Conservation (phyloP, 495 filamentous ascomycete species). For the Hyaloscypha variabilis region DNA sequence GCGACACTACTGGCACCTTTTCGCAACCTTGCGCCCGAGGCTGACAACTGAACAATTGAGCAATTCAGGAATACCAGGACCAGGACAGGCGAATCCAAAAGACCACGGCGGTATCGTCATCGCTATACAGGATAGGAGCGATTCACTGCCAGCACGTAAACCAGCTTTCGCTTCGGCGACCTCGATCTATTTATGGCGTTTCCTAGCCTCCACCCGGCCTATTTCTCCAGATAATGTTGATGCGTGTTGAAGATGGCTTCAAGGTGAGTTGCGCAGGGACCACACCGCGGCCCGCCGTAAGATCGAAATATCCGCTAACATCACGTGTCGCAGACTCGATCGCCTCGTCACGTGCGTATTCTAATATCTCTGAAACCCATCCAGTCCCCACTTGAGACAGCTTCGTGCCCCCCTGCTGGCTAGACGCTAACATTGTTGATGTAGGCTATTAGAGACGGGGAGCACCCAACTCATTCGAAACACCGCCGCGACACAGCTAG, state of each 20-base stretch:
- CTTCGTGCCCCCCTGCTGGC: not conserved
- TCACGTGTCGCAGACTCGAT: constrained; percentile 65
- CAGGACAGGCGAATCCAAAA: not conserved
- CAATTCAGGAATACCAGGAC: too few species aligned
- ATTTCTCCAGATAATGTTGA: constrained; percentile 27
- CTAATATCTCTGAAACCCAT: constrained; percentile 14
- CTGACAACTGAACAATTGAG: not conserved
- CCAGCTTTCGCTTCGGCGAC: constrained; percentile 11
- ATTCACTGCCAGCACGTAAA: not conserved
- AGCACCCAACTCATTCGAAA: constrained; percentile 93
- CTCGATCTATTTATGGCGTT: constrained; percentile 21
- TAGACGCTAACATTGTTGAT: constrained; percentile 13
- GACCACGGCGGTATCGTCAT: not conserved
- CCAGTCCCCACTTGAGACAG: constrained; percentile 17
- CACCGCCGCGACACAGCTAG: constrained; percentile 93
- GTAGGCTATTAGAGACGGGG: constrained; percentile 90
- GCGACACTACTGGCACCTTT: not conserved
- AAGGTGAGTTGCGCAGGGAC: constrained; percentile 40
- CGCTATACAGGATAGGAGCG: not conserved
- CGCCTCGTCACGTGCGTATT: constrained; percentile 87
- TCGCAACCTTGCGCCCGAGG: constrained; percentile 6
- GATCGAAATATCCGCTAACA: constrained; percentile 24
- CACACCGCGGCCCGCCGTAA: not conserved
- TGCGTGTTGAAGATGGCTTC: constrained; percentile 50
- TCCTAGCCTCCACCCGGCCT: not conserved